Base-by-base conservation (phyloP, 106 monocot genomes). In the Allium sativum region DNA sequence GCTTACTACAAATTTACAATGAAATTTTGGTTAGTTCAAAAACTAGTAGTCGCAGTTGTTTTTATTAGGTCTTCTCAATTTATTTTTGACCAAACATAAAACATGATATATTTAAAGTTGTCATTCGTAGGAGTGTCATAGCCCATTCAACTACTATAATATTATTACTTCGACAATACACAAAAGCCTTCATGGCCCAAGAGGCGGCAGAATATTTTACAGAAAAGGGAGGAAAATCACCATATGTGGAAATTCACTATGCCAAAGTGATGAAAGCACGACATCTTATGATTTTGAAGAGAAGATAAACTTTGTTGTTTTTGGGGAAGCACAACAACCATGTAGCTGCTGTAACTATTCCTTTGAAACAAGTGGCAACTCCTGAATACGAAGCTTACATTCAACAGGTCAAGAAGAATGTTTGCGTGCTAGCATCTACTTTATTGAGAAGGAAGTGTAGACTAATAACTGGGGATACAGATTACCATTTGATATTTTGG, bases 351-450 rank as follows among this genome's bases (percentile, higher is more conserved):
- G 53, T 93, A 56, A 89, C 93, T 21, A 77, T 89, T 68, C 80
- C 89, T 15, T 61, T 93, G 19, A 89, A 89, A 71, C 93, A 93
- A 80, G 89, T 84, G 17, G 77, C 73, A 17, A 77, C 85, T 55
- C 72, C 78, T 68, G 93, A 82, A 71, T 93, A 82, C 68, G 89
- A 86, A 53, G 80, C 71, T 41, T 89, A 93, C 68, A 85, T 83
- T 18, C 88, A 89, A 67, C 93, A 93, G 70, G 89, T 90, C 13
- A 94, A 93, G 73, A 87, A 72, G 63, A 93, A 93, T 78, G 82
- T 89, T 54, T 84, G 84, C 62, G 76, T 85, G 18, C 69, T 93
- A 48, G 93, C 87, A 21, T 77, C 74, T 53, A 81, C 84, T 53
- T 74, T 93, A 61, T 61, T 89, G 62, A 85, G 82, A 70, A 80